Base-by-base conservation (phyloP, 495 filamentous ascomycete genomes). In the Penicillium antarcticum region DNA sequence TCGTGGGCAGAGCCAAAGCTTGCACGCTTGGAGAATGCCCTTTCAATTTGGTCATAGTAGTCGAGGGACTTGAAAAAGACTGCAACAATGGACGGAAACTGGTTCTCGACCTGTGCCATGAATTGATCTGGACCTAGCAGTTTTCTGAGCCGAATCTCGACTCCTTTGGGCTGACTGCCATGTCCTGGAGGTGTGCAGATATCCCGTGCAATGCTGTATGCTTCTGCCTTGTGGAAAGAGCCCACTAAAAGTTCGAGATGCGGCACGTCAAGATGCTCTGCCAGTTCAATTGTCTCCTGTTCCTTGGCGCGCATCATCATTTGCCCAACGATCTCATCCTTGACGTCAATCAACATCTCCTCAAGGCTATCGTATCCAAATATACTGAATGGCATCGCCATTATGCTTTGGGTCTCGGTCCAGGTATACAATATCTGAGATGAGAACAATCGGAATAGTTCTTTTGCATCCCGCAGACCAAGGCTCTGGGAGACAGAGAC, bases 351-450 rank as follows among this genome's bases (percentile, higher is more conserved):
- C 13, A 97, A 65, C 43, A 97, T 79, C 12, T 89, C 86, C 44
- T 76, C 67, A 0, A 96, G 78, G 24, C 58, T 81, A 2, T 64
- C 47, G 65, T 92, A 99, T 2, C 85, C 85, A 69, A 96, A 97
- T 9, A 92, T 87, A 39, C 75, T 71, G 57, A 82, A 96, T 8
- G 94, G 91, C 46, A 97, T 87, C 3, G 80, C 75, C 1, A 74
- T 70, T 10, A 95, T 68, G 21, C 76, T 68, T 42, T 86, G 79
- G 1, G 68, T 65, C 51, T 87, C 80, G 2, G 91, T 80, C 95
- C 94, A 97, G 0, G 91, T 95, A 63, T 89, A 95, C 4, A 97
- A 74, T n/a, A 97, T 77, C 65, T 99, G 95, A 18, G 91, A 85
- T 14, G 88, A 84, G 61, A 97, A 97, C 3, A 97, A 76, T n/a